phyloP scores from a whole-genome alignment of 768 basidiomycete genomes.

The Hericium alpestre region DNA sequence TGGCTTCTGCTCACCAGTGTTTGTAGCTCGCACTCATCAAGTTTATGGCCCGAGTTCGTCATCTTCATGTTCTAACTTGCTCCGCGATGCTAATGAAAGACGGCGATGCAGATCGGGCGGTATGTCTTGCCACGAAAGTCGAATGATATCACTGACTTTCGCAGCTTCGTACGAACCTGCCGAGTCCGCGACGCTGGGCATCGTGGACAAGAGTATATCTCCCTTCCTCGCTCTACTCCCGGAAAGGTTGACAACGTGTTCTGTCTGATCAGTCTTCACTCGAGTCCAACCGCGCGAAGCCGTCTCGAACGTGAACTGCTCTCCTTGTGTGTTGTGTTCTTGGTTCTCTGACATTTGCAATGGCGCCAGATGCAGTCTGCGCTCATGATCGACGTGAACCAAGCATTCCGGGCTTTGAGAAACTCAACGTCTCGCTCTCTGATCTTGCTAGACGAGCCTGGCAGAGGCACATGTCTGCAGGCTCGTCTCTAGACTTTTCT shows the following conservation, averaged over 20 bases:
- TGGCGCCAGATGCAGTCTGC: constrained; percentile 67
- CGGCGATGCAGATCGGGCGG: constrained; percentile 56
- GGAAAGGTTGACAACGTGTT: no score
- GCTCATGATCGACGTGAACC: constrained; percentile 97
- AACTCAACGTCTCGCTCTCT: constrained; percentile 82
- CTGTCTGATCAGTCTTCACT: no score
- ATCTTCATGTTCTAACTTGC: background rate
- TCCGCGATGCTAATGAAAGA: no score
- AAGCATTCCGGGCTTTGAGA: constrained; percentile 78
- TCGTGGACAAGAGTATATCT: constrained; percentile 73
- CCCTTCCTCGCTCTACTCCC: constrained; percentile 1
- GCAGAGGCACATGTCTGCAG: no score
- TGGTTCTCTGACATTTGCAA: background rate
- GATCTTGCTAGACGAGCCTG: constrained; percentile 87
- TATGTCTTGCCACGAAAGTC: constrained; percentile 38
- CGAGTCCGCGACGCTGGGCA: no score
- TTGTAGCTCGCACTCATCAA: constrained; percentile 67
- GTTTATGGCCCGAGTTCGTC: constrained; percentile 82
- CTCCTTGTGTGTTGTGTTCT: no score
- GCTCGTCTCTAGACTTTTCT: constrained; percentile 32
- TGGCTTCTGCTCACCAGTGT: background rate
- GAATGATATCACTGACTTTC: no score
- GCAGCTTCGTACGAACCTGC: no score
- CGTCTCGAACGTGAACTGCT: no score
- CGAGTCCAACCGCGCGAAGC: no score